Base-by-base conservation (phyloP, 306 rosid genomes). In the Quercus cerris region DNA sequence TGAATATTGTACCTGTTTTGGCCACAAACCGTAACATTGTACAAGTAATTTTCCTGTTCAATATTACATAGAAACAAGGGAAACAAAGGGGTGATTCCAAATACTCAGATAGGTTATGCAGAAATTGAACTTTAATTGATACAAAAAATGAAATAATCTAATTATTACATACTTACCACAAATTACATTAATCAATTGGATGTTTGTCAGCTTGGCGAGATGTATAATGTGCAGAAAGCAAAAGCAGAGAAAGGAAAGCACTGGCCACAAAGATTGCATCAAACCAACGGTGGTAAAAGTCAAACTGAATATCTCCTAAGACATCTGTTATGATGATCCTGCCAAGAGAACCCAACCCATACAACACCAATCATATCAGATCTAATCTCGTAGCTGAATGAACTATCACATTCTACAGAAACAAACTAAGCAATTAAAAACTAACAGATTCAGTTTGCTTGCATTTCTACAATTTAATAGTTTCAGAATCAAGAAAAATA, bases 321-420 rank as follows among this genome's bases (percentile, higher is more conserved):
- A 93, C 99, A 80, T 95, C 99, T n/a, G 99, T 95, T 74, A 95
- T 95, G 80, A 95, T 95, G 77, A 91, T 91, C 90, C 99, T 93
- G 96, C 74, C 78, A 83, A 78, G 59, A 78, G 73, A 81, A 33
- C 46, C 76, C 75, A 73, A 76, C 70, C 55, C 72, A 68, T 56
- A 75, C 54, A 77, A 30, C 31, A 75, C 70, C 23, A 33, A 67
- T 67, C 19, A 10, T 12, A 67, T 31, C 9, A 67, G 7, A 33
- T 31, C 17, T 67, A 19, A 67, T 67, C 72, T 33, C 11, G 2
- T 67, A 67, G 27, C 72, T 19, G 5, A 31, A 33, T 0, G 27
- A 49, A 67, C 51, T 7, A 62, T 62, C 25, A 35, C 72, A 67
- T 67, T 19, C 14, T 18, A 67, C 46, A 67, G 51, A 31, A 31